Evolutionary conservation across 75 land plant genomes (phyloP), one percentile per base, ranked within the genome.

Genomic region (Picea sitchensis): DNA sequence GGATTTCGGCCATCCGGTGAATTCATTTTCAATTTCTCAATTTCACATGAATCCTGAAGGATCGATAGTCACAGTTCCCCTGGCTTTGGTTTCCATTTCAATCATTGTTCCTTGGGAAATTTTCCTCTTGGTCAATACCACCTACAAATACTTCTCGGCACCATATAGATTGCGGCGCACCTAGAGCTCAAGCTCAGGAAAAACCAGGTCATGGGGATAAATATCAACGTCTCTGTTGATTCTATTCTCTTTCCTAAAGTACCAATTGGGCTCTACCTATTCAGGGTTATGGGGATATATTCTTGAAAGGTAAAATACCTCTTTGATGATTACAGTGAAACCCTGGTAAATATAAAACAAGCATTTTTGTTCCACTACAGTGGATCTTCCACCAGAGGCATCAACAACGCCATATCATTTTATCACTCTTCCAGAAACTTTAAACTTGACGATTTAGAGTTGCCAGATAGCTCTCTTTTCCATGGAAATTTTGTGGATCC

Each of bases 351-450:
- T 84, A 90, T 97, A 59, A 97, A 95, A 83, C 98, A 95, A 80
- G 98, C 95, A 61, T 26, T 97, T 97, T 80, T 90, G 93, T 64
- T 91, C 99, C 5, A 84, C 91, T 76, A 91, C 85, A 20, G 99
- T 97, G 65, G 99, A 97, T 86, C 91, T 97, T 75, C 98, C 98
- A 20, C 99, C 99, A n/a, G 99, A 93, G 87, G 91, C 94, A 80
- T 85, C 98, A 13, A 97, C 95, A 76, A 98, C 99, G 20, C 99
- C 99, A 59, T 97, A 95, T 77, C 94, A 97, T 76, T 91, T 96
- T 14, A 95, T 97, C 36, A 97, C 99, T 61, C 86, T 97, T 61
- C 99, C 99, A 67, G 99, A 97, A 76, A 93, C 93, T 97, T 97
- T 88, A 94, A 97, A 80, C 91, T 97, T 81, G 99, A 97, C 87